These are phyloP conservation scores for Tolypocladium tundrense DNA, from an alignment of 2,329 filamentous ascomycete genomes.

Conservation along the genomic window DNA sequence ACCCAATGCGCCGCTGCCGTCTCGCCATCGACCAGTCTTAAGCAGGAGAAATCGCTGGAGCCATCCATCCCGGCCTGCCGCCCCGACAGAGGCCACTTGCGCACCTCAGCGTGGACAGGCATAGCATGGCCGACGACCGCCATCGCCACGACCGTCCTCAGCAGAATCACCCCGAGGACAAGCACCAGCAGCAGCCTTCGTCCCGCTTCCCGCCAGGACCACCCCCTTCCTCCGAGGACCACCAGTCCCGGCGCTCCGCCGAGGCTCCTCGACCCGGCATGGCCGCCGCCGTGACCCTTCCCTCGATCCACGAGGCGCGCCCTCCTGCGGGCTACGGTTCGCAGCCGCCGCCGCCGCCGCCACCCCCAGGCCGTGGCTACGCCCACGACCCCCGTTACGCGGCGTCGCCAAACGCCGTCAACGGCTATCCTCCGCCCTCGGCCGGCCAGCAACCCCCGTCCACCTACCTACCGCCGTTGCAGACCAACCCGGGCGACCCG, in stretches of 20 bases:
- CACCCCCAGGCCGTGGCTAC: conserved; percentile 19
- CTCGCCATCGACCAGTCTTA: conserved; percentile 3
- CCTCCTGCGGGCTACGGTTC: conserved; percentile 20
- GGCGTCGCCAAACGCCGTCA: conserved; percentile 29
- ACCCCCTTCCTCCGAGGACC: conserved; percentile 1
- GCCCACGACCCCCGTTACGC: conserved; percentile 27
- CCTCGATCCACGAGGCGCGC: conserved; percentile 38
- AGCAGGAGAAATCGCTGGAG: conserved; percentile 1
- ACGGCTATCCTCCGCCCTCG: conserved; percentile 35
- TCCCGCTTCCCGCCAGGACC: conserved; percentile 2
- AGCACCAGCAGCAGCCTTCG: conserved; percentile 2
- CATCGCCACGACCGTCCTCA: conserved; percentile 26
- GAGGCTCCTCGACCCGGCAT: conserved; percentile 23
- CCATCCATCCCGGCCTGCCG: conserved; percentile 8
- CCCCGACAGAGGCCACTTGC: conserved; percentile 14
- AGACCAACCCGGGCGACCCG: conserved; percentile 21
- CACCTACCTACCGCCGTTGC: conserved; percentile 28
- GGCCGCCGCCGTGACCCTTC: conserved; percentile 35
- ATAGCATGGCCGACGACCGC: conserved; percentile 29
- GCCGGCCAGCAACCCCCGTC: conserved; percentile 17
- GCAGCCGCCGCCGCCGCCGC: neutral
- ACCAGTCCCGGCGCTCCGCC: conserved; percentile 1
- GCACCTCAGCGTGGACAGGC: conserved; percentile 10
- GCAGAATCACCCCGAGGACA: conserved; percentile 25
- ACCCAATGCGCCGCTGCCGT: conserved; percentile 8